Conservation (phyloP, 2,329 filamentous ascomycete genomes). For the Stylonectria norvegica region DNA sequence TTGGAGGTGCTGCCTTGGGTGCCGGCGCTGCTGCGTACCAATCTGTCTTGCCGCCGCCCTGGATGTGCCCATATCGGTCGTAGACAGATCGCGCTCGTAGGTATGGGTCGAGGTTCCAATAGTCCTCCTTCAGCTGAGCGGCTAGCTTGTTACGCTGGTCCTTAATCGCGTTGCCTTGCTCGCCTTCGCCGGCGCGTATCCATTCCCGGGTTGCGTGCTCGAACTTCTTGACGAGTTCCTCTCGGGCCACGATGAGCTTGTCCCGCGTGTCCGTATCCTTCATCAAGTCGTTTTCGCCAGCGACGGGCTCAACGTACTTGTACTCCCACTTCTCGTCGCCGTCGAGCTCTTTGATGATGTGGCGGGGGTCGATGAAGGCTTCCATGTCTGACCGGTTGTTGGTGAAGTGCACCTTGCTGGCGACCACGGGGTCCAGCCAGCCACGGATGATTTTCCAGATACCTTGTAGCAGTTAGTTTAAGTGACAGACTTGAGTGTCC, state of each 20-base stretch:
- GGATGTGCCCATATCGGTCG: conserved; percentile 73
- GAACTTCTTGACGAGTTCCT: conserved; percentile 65
- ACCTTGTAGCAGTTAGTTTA: conserved; percentile 45
- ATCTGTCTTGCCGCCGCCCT: conserved; percentile 62
- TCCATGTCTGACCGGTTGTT: conserved; percentile 76
- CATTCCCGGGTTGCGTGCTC: conserved; percentile 73
- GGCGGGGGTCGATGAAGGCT: conserved; percentile 65
- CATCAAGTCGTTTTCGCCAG: conserved; percentile 75
- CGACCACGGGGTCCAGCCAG: conserved; percentile 96
- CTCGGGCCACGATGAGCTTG: conserved; percentile 60
- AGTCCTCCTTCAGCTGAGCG: conserved; percentile 64
- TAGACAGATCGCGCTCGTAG: conserved; percentile 79
- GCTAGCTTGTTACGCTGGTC: conserved; percentile 60
- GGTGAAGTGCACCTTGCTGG: conserved; percentile 89
- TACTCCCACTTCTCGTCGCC: conserved; percentile 85
- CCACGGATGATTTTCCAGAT: conserved; percentile 94
- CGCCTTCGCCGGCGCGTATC: conserved; percentile 52
- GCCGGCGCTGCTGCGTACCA: conserved; percentile 57
- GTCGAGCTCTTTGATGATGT: conserved; percentile 79
- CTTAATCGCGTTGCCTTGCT: conserved; percentile 46
- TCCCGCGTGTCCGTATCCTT: conserved; percentile 62
- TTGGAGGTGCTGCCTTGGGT: conserved; percentile 10
- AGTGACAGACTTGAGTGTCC: conserved; percentile 36
- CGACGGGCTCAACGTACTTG: conserved; percentile 70
- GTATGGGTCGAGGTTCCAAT: conserved; percentile 89